Percentiles rank a stretch among this genome's conserved stretches.
Evolutionary conservation across 257 asterid genomes (phyloP).

Genomic region (Solanum piurae): DNA sequence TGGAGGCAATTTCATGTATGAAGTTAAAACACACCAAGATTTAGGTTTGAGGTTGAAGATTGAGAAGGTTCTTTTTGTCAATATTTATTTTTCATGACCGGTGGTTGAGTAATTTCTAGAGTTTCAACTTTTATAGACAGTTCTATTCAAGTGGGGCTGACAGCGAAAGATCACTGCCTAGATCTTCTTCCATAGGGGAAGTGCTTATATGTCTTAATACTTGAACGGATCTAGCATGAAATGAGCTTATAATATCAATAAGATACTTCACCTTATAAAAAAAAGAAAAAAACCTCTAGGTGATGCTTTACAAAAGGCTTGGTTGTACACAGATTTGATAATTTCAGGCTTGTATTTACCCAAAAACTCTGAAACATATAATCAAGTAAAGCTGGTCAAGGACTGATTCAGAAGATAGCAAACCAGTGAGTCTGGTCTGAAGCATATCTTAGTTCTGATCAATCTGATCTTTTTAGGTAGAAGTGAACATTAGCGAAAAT

Average conservation of each 20-base stretch:
- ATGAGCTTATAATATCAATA: background rate
- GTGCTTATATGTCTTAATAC: background rate
- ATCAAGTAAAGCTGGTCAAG: background rate
- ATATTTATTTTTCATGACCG: too few species aligned
- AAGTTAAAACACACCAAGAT: background rate
- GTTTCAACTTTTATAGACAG: background rate
- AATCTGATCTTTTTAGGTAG: background rate
- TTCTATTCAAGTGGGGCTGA: background rate
- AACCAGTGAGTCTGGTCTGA: background rate
- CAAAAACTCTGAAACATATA: background rate
- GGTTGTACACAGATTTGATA: background rate
- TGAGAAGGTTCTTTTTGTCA: too few species aligned
- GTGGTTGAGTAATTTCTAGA: background rate
- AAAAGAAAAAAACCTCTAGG: background rate
- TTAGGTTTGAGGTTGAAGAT: background rate
- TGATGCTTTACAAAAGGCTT: background rate
- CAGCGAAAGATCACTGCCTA: background rate
- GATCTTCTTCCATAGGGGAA: background rate
- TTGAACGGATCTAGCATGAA: background rate
- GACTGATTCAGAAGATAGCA: background rate
- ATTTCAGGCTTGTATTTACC: background rate
- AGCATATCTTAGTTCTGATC: background rate
- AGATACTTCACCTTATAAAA: background rate
- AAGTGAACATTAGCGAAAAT: background rate
- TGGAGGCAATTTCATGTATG: background rate